Conservation (phyloP, 2,329 filamentous ascomycete species). For the Trichoderma koningii region DNA sequence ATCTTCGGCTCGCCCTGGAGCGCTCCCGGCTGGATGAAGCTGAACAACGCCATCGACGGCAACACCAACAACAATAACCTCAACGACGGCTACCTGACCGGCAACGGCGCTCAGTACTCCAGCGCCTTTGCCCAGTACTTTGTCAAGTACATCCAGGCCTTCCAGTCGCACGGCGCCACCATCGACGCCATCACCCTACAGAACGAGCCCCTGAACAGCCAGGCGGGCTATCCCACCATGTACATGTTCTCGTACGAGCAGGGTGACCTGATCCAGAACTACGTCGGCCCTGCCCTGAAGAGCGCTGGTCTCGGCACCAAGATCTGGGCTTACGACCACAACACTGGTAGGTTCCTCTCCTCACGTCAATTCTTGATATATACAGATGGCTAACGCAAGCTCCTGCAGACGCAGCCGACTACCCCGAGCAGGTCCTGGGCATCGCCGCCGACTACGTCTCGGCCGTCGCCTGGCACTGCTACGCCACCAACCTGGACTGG, state of each 20-base stretch:
- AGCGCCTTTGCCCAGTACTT: constrained; percentile 40
- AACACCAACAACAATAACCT: constrained; percentile 38
- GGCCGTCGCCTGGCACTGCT: constrained; percentile 46
- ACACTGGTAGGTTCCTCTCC: constrained; percentile 36
- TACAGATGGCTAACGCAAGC: constrained; percentile 6
- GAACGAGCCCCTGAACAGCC: constrained; percentile 30
- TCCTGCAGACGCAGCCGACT: constrained; percentile 36
- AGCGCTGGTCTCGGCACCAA: constrained; percentile 25
- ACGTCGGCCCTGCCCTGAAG: constrained; percentile 27
- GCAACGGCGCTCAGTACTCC: constrained; percentile 40
- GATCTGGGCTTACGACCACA: constrained; percentile 33
- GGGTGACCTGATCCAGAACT: constrained; percentile 28
- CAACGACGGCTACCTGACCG: constrained; percentile 33
- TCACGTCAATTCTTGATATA: no score
- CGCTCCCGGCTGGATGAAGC: constrained; percentile 47
- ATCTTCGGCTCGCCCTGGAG: constrained; percentile 45
- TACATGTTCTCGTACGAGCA: constrained; percentile 28
- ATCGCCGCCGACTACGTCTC: constrained; percentile 38
- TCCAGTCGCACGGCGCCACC: constrained; percentile 20
- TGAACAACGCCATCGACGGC: constrained; percentile 40
- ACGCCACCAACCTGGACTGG: constrained; percentile 42
- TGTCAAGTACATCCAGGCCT: constrained; percentile 30
- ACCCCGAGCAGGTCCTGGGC: constrained; percentile 43
- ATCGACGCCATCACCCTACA: constrained; percentile 29
- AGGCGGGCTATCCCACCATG: constrained; percentile 28